Evolutionary conservation across 225 moss, liverwort and hornwort genomes (phyloP).

Genomic region (Antitrichia curtipendula): DNA sequence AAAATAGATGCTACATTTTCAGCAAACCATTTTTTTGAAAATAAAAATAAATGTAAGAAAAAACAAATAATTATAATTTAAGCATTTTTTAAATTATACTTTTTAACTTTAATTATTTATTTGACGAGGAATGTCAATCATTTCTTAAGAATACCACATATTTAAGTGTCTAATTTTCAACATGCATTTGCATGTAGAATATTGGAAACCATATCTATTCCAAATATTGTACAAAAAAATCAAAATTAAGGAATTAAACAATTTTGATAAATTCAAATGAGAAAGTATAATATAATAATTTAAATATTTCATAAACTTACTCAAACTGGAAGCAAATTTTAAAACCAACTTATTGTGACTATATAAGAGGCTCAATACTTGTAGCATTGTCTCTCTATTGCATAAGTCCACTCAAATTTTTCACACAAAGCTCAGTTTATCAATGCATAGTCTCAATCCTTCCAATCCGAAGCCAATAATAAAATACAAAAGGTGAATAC

Average conservation of each 20-base stretch:
- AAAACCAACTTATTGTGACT: not conserved
- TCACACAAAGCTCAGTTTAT: not conserved
- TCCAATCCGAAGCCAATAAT: not conserved
- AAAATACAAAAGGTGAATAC: not conserved
- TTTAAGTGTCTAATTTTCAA: not conserved
- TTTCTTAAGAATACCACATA: accelerated
- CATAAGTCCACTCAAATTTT: not conserved
- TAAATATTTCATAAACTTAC: not conserved
- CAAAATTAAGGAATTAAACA: not conserved
- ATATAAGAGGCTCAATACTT: accelerated
- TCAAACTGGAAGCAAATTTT: not conserved
- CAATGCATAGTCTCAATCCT: not conserved
- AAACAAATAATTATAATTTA: too few relatives aligned
- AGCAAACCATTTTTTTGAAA: not conserved
- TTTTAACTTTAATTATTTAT: too few relatives aligned
- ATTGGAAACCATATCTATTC: not conserved
- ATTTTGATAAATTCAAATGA: not conserved
- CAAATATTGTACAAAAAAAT: not conserved
- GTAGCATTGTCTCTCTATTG: not conserved
- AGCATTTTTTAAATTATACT: too few relatives aligned
- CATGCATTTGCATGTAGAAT: not conserved
- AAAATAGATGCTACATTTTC: not conserved
- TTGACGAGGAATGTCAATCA: accelerated
- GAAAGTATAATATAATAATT: not conserved
- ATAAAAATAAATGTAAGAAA: not conserved